Conservation (phyloP, 345 rosid genomes). For the Syzygium jambos region DNA sequence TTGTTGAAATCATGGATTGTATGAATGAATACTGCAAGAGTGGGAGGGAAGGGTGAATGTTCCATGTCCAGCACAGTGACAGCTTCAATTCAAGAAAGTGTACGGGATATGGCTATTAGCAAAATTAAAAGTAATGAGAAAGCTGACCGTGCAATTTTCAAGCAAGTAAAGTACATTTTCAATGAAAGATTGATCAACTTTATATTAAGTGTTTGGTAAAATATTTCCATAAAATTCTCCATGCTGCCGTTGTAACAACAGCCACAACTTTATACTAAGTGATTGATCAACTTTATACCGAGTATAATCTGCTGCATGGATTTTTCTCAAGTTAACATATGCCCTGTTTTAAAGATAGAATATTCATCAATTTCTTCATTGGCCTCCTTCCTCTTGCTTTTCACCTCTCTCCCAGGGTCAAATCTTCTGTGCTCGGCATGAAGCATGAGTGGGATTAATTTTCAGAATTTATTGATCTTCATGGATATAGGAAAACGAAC, state of each 20-base stretch:
- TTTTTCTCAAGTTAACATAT: not conserved
- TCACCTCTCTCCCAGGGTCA: not conserved
- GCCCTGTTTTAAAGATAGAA: not conserved
- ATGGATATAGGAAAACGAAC: too few relatives aligned
- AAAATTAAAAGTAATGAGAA: slow-evolving; percentile 61
- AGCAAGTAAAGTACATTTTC: slow-evolving; percentile 38
- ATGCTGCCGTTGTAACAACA: not conserved
- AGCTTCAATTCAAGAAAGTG: slow-evolving; percentile 77
- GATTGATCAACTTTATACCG: not conserved
- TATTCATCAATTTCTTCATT: not conserved
- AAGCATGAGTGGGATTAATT: not conserved
- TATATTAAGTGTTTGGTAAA: not conserved
- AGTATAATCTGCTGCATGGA: not conserved
- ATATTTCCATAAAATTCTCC: not conserved
- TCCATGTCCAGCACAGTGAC: slow-evolving; percentile 77
- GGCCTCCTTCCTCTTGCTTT: not conserved
- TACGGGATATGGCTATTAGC: slow-evolving; percentile 59
- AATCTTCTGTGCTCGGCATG: not conserved
- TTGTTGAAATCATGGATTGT: not conserved
- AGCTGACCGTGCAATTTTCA: slow-evolving; percentile 86
- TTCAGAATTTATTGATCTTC: not conserved
- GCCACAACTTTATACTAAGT: not conserved
- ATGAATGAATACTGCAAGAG: slow-evolving; percentile 25
- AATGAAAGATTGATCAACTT: not conserved
- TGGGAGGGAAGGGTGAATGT: slow-evolving; percentile 83